Percentiles rank a stretch among this genome's conserved stretches.
Conservation (phyloP, 768 basidiomycete genomes). For the Auricularia heimuer region DNA sequence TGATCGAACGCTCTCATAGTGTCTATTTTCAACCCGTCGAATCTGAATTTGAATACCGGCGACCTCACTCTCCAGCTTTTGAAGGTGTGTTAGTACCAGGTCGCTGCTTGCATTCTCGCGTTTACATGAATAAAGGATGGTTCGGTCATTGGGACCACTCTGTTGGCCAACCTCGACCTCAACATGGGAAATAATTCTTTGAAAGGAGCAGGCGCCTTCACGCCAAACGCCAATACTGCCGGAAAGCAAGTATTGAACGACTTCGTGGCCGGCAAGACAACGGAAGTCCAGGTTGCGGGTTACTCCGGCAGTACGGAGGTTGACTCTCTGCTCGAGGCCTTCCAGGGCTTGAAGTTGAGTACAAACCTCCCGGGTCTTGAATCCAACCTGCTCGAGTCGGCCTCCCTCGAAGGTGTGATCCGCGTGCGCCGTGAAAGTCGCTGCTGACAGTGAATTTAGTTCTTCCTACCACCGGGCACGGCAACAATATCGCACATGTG, state of each 20-base stretch:
- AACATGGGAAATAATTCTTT: slow-evolving; percentile 52
- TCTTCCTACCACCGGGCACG: slow-evolving; percentile 47
- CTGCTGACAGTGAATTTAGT: slow-evolving; percentile 26
- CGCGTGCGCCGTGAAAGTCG: not conserved
- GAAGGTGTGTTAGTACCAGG: not conserved
- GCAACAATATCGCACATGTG: slow-evolving; percentile 56
- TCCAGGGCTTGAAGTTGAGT: slow-evolving; percentile 46
- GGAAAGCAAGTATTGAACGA: slow-evolving; percentile 56
- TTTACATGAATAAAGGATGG: slow-evolving; percentile 26
- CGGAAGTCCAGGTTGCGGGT: slow-evolving; percentile 42
- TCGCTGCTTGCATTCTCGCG: not conserved
- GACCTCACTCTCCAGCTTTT: slow-evolving; percentile 43
- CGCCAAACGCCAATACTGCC: slow-evolving; percentile 48
- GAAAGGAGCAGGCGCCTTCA: slow-evolving; percentile 39
- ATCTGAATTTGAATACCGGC: slow-evolving; percentile 49
- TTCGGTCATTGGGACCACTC: slow-evolving; percentile 45
- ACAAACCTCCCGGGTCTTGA: slow-evolving; percentile 52
- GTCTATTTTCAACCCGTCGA: slow-evolving; percentile 58
- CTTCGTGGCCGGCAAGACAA: slow-evolving; percentile 45
- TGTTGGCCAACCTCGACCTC: slow-evolving; percentile 51
- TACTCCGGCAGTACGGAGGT: slow-evolving; percentile 51
- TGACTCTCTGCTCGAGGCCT: slow-evolving; percentile 48
- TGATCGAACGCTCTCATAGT: slow-evolving; percentile 26
- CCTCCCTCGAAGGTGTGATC: slow-evolving; percentile 40
- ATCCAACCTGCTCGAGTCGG: slow-evolving; percentile 44